phyloP scores from a whole-genome alignment of 2,329 filamentous ascomycete genomes.

The Coniella lustricola region DNA sequence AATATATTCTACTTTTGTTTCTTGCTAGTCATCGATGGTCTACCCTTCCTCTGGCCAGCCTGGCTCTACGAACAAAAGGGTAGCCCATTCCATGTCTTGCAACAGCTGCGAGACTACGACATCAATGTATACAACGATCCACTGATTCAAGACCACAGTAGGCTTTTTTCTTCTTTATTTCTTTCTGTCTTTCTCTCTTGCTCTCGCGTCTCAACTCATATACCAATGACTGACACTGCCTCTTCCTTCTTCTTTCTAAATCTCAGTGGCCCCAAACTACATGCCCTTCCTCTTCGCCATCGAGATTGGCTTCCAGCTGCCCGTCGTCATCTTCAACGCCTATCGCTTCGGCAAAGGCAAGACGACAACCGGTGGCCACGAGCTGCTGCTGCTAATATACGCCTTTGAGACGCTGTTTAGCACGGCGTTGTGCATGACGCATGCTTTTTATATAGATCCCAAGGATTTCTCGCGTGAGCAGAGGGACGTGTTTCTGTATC shows the following conservation, averaged over 20 bases:
- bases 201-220: background rate
- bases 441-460: slow-evolving; percentile 42
- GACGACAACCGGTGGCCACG: slow-evolving; percentile 32
- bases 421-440: slow-evolving; percentile 43
- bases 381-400: slow-evolving; percentile 46
- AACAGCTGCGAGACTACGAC: slow-evolving; percentile 40
- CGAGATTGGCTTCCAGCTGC: slow-evolving; percentile 44
- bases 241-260: background rate
- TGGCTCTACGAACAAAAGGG: slow-evolving; percentile 34
- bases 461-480: slow-evolving; percentile 35
- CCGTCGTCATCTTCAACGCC: slow-evolving; percentile 42
- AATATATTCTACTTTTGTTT: background rate
- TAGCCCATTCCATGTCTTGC: slow-evolving; percentile 41
- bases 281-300: slow-evolving; percentile 44
- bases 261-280: slow-evolving; percentile 34
- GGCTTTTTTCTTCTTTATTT: too few species aligned
- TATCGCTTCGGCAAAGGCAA: slow-evolving; percentile 27
- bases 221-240: background rate
- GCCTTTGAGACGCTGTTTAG: slow-evolving; percentile 45
- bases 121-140: slow-evolving; percentile 44
- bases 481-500: slow-evolving; percentile 40
- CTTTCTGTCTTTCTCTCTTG: too few species aligned
- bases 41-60: slow-evolving; percentile 41
- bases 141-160: slow-evolving; percentile 33
- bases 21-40: slow-evolving; percentile 43